Evolutionary conservation across 495 filamentous ascomycete species (phyloP).

Genomic region (Tuber umbilicatum): DNA sequence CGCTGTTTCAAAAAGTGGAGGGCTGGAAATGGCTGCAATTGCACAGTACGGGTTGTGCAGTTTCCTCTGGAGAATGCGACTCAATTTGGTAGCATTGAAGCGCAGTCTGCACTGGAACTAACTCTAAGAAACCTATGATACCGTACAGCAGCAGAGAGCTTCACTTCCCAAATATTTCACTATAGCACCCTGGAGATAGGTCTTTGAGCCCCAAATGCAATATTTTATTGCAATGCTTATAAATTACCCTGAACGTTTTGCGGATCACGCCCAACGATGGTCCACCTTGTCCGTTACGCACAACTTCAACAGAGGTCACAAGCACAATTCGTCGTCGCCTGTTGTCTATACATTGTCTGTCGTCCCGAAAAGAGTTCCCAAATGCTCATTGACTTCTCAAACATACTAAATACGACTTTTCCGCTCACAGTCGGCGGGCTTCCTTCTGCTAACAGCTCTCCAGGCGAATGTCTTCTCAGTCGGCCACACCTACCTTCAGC

Average conservation of each 20-base stretch:
- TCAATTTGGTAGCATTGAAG: too few species aligned
- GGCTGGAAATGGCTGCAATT: not conserved
- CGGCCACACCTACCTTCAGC: slow-evolving; percentile 67
- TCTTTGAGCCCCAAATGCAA: too few species aligned
- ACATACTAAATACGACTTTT: slow-evolving; percentile 56
- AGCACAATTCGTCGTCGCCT: slow-evolving; percentile 73
- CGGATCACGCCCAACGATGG: slow-evolving; percentile 38
- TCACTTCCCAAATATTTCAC: too few species aligned
- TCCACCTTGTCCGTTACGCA: slow-evolving; percentile 70
- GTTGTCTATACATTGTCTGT: slow-evolving; percentile 81
- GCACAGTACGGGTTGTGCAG: too few species aligned
- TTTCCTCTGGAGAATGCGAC: too few species aligned
- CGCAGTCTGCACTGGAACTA: too few species aligned
- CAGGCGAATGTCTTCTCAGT: slow-evolving; percentile 86
- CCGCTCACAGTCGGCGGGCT: not conserved
- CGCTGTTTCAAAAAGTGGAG: not conserved
- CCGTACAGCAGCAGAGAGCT: too few species aligned
- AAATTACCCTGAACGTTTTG: slow-evolving; percentile 36
- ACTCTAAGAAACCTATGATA: too few species aligned
- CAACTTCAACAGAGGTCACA: slow-evolving; percentile 85
- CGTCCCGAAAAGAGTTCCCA: slow-evolving; percentile 57
- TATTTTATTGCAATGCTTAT: too few species aligned
- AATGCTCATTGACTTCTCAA: slow-evolving; percentile 94
- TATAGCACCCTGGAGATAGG: too few species aligned
- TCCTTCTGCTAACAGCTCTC: not conserved